Conservation (phyloP, 2,329 filamentous ascomycete species). For the Diaporthe batatas region DNA sequence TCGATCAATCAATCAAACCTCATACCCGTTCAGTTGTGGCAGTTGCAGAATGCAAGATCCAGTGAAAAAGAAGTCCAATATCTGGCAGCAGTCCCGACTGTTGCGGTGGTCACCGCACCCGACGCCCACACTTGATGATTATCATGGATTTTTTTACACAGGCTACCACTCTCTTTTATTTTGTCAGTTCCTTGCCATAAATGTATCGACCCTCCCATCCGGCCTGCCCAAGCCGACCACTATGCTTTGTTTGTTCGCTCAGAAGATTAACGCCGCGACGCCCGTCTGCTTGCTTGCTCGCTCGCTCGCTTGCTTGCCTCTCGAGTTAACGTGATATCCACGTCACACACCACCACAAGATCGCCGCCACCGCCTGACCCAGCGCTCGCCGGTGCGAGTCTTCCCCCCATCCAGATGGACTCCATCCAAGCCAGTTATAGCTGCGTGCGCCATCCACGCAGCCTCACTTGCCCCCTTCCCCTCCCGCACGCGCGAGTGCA, state of each 20-base stretch:
- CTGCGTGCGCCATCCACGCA: neutral
- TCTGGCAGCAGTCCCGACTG: neutral
- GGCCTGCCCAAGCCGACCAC: neutral
- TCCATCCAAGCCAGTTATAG: neutral
- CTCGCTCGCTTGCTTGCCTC: constrained; percentile 22
- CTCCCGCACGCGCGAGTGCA: neutral
- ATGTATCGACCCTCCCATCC: constrained; percentile 21
- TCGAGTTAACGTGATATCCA: constrained; percentile 35
- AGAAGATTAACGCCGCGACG: constrained; percentile 41
- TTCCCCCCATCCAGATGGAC: neutral
- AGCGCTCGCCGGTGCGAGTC: neutral
- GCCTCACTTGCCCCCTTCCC: too few relatives aligned
- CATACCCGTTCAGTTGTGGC: constrained; percentile 28
- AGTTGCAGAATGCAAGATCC: neutral
- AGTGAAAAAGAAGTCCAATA: neutral
- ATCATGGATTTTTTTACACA: constrained; percentile 22
- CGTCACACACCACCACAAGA: constrained; percentile 20
- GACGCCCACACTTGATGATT: neutral
- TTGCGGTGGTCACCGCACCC: neutral
- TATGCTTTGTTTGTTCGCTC: constrained; percentile 31
- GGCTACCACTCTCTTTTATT: constrained; percentile 4
- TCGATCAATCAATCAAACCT: constrained; percentile 2
- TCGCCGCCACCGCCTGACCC: neutral
- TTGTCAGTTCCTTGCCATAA: constrained; percentile 14
- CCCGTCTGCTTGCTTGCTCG: constrained; percentile 36